Conservation (phyloP, 2,329 filamentous ascomycete species). For the Elsinoe arachidis region DNA sequence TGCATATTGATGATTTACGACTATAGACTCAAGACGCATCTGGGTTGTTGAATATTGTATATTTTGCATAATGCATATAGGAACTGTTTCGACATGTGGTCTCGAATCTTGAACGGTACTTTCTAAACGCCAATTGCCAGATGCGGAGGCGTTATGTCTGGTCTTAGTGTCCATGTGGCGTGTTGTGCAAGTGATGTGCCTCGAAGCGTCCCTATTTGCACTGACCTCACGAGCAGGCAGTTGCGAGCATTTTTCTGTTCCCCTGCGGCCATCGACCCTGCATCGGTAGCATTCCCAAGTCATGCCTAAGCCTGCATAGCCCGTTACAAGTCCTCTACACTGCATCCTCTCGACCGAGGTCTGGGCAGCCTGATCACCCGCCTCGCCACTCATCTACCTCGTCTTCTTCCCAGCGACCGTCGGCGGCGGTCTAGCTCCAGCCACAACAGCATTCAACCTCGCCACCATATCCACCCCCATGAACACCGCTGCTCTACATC, state of each 20-base stretch:
- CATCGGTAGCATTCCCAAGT: too few relatives aligned
- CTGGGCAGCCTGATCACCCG: background rate
- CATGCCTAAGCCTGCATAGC: too few relatives aligned
- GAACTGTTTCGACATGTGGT: background rate
- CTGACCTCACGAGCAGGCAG: too few relatives aligned
- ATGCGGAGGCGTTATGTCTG: background rate
- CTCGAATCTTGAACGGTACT: background rate
- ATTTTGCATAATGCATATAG: background rate
- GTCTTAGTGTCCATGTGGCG: too few relatives aligned
- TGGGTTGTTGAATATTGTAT: conserved; percentile 14
- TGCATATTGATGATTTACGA: conserved; percentile 7
- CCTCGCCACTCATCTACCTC: background rate
- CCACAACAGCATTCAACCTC: conserved; percentile 21
- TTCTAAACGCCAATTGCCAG: background rate
- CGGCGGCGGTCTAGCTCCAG: background rate
- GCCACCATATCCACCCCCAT: conserved; percentile 37
- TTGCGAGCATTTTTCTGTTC: too few relatives aligned
- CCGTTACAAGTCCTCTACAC: too few relatives aligned
- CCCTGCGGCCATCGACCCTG: too few relatives aligned
- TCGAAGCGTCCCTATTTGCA: too few relatives aligned
- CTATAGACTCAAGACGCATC: conserved; percentile 7
- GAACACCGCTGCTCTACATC: conserved; percentile 27
- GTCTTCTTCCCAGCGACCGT: conserved; percentile 9
- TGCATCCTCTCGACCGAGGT: background rate
- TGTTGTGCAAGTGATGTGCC: too few relatives aligned